Evolutionary conservation across 495 filamentous ascomycete genomes (phyloP).

Genomic region (Penicillium samsonianum): DNA sequence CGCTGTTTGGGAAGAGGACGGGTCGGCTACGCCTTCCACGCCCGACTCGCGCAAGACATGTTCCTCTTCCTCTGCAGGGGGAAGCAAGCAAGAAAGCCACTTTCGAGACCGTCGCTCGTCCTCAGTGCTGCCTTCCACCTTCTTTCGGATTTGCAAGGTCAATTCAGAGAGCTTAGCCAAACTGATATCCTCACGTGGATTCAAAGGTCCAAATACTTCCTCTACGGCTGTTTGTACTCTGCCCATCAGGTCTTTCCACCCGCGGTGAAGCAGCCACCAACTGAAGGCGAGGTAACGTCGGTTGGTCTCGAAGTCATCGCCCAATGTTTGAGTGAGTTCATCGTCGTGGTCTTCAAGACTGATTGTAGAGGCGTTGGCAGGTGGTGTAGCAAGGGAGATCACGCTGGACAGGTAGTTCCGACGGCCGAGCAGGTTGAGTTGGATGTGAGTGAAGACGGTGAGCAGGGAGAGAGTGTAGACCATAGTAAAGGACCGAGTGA

Average conservation of each 20-base stretch:
- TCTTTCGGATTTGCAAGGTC: conserved; percentile 73
- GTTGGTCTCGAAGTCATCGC: conserved; percentile 92
- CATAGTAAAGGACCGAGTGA: conserved; percentile 86
- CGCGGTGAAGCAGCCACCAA: conserved; percentile 95
- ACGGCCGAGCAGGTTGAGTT: conserved; percentile 94
- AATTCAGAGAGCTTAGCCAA: conserved; percentile 76
- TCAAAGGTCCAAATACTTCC: conserved; percentile 80
- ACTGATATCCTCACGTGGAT: conserved; percentile 83
- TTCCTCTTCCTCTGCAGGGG: conserved; percentile 72
- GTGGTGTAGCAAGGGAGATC: conserved; percentile 75
- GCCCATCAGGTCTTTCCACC: conserved; percentile 78
- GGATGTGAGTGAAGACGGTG: conserved; percentile 88
- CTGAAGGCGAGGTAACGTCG: conserved; percentile 90
- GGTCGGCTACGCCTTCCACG: conserved; percentile 58
- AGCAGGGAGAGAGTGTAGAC: conserved; percentile 89
- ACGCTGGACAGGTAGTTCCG: conserved; percentile 94
- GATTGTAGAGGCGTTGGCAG: conserved; percentile 63
- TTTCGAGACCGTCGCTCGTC: conserved; percentile 59
- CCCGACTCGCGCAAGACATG: conserved; percentile 82
- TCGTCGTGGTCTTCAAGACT: conserved; percentile 88
- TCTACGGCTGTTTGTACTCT: conserved; percentile 78
- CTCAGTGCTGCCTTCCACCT: conserved; percentile 76
- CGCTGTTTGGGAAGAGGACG: conserved; percentile 44
- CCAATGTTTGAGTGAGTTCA: conserved; percentile 74
- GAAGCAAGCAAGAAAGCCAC: conserved; percentile 87